These are phyloP conservation scores for slime mould (Dictyostelium discoideum) DNA, from an alignment of 78 protist species.

Conservation along the genomic window DNA sequence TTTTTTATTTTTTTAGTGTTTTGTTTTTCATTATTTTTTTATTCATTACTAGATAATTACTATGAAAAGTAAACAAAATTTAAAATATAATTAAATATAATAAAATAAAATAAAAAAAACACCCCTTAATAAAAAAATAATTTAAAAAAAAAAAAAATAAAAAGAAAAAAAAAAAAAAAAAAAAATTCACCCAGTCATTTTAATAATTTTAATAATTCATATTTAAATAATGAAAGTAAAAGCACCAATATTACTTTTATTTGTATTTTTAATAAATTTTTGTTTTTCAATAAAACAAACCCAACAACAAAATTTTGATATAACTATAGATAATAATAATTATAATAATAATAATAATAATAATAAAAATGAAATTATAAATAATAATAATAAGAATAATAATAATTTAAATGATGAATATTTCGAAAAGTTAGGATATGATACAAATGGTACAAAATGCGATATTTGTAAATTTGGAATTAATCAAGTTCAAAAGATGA, in stretches of 20 bases:
- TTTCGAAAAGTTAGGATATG: neutral
- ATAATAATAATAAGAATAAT: neutral
- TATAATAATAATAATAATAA: neutral
- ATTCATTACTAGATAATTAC: neutral
- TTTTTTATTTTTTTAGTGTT: too few species aligned
- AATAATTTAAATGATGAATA: neutral
- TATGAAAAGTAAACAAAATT: neutral
- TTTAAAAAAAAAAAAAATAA: too few species aligned
- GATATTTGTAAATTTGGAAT: constrained; percentile 50
- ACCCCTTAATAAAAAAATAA: neutral
- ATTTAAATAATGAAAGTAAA: neutral
- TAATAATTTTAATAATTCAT: neutral
- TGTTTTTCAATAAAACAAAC: neutral
- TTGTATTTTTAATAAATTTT: neutral
- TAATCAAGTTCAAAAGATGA: neutral
- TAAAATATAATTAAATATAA: too few species aligned
- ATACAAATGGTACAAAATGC: constrained; percentile 34
- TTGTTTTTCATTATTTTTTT: too few species aligned
- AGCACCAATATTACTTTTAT: neutral
- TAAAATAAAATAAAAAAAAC: too few species aligned
- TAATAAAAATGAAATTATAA: neutral
- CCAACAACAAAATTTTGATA: neutral
- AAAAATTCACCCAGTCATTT: neutral
- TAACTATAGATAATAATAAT: neutral
- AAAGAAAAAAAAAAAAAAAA: too few species aligned